Base-by-base conservation (phyloP, 371 early-diverging fungal genomes). In the Mortierella sp. region DNA sequence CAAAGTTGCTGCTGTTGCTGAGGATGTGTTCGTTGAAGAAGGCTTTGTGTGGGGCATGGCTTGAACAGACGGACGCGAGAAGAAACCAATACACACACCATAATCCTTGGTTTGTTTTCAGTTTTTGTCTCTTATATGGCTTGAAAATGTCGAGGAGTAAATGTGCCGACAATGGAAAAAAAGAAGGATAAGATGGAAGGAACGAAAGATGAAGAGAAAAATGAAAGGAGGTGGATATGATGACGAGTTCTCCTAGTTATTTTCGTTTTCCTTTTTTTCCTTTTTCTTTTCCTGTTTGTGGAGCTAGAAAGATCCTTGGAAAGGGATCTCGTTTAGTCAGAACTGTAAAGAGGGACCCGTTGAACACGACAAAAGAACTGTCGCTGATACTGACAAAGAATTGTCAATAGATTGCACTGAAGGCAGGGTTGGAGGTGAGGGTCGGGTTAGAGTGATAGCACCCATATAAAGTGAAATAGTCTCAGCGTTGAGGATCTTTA, bases 1-100 rank as follows among this genome's bases (percentile, higher is more conserved):
- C 72, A 77, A 28, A 41, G 67, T 41, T 58, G 67, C 3, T 59
- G 68, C n/a, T 63, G 68, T 19, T 63, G 74, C 32, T 65, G 76
- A 10, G 24, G 66, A 28, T 62, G 76, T 13, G 52, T 50, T 21
- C 28, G 60, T 70, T 33, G 76, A 19, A 53, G 64, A 50, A 50
- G n/a, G 47, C 59, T 65, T 68, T 50, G 70, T 50, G 55, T 63
- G 70, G 45, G 80, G 70, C 80, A 79, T 79, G 75, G 64, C 75
- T 45, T 67, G 50, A 50, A 60, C 52, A 50, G 41, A 57, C 6
- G 50, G 53, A 66, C 48, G 61, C 61, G 59, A 21, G 50, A 67
- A 72, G 72, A 64, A 65, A 43, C 58, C 57, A 72, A 58, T 24
- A 59, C 63, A 59, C 63, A 66, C 70, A 76, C 76, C 76, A 70